phyloP scores from a whole-genome alignment of 2,329 filamentous ascomycete species.

The Elsinoe necatrix region DNA sequence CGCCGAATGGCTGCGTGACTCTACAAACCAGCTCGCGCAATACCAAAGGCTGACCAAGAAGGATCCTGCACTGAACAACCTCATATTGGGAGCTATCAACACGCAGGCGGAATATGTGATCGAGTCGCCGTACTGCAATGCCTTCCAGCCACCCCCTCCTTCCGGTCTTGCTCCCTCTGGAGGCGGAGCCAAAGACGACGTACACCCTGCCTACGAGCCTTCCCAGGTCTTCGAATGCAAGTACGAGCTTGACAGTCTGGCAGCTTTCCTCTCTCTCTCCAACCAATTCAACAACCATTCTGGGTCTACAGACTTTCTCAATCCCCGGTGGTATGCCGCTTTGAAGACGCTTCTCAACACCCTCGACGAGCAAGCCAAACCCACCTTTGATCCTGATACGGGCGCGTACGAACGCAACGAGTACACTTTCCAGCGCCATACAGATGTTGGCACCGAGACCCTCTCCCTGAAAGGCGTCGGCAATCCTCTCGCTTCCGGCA shows the following conservation, averaged over 20 bases:
- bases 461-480: slow-evolving; percentile 72
- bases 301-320: slow-evolving; percentile 68
- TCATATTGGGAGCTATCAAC: slow-evolving; percentile 90
- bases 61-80: slow-evolving; percentile 64
- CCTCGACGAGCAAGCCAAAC: slow-evolving; percentile 66
- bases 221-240: slow-evolving; percentile 93
- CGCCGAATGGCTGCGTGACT: slow-evolving; percentile 86
- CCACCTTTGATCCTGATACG: slow-evolving; percentile 67
- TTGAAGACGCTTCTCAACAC: slow-evolving; percentile 65
- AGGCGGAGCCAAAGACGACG: slow-evolving; percentile 74
- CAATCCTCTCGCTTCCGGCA: slow-evolving; percentile 81
- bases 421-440: slow-evolving; percentile 81
- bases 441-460: slow-evolving; percentile 80
- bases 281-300: slow-evolving; percentile 84
- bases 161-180: slow-evolving; percentile 62
- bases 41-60: slow-evolving; percentile 80
- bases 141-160: slow-evolving; percentile 87
- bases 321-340: slow-evolving; percentile 67
- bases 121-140: slow-evolving; percentile 92
- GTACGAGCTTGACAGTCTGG: slow-evolving; percentile 93
- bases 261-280: slow-evolving; percentile 75
- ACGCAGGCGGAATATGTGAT: slow-evolving; percentile 95
- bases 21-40: slow-evolving; percentile 84
- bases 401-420: slow-evolving; percentile 60
- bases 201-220: slow-evolving; percentile 81